Percentiles rank a stretch among this genome's conserved stretches.
These are phyloP conservation scores for Mycena venus DNA, from an alignment of 768 basidiomycete species.

Conservation along the genomic window DNA sequence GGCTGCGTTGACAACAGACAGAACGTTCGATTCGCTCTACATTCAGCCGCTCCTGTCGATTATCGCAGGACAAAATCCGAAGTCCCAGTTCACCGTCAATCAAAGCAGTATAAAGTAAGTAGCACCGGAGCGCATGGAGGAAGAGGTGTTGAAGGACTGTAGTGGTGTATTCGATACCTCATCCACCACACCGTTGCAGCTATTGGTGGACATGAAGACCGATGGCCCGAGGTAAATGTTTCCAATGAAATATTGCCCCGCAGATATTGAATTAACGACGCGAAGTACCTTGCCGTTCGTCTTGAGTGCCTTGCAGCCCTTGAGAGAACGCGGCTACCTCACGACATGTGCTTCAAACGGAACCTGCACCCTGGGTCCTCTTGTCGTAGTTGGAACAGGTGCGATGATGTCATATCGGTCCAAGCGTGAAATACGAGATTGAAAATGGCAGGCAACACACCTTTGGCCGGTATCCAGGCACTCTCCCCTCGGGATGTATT, in stretches of 20 bases:
- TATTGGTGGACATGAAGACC: constrained; percentile 68
- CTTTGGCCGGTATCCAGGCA: constrained; percentile 58
- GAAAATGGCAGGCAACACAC: constrained; percentile 51
- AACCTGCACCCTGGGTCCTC: constrained; percentile 48
- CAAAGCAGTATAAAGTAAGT: constrained; percentile 57
- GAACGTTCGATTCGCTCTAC: constrained; percentile 64
- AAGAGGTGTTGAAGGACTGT: not conserved
- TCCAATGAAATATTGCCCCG: constrained; percentile 26
- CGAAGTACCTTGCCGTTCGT: constrained; percentile 56
- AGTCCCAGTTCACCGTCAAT: constrained; percentile 55
- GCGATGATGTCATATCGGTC: constrained; percentile 3
- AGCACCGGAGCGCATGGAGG: not conserved
- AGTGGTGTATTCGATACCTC: constrained; percentile 68
- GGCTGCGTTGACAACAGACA: constrained; percentile 54
- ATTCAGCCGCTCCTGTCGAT: constrained; percentile 60
- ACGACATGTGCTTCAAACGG: constrained; percentile 59
- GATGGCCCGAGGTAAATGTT: constrained; percentile 56
- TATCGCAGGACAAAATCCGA: constrained; percentile 57
- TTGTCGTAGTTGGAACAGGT: constrained; percentile 65
- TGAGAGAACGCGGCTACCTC: constrained; percentile 59
- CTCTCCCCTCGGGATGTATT: constrained; percentile 63
- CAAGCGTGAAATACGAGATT: not conserved
- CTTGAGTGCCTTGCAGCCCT: constrained; percentile 58
- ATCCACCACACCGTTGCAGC: constrained; percentile 54
- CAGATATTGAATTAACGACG: not conserved